Evolutionary conservation across 169 alveolate genomes (phyloP).

Genomic region (Plasmodium falciparum): DNA sequence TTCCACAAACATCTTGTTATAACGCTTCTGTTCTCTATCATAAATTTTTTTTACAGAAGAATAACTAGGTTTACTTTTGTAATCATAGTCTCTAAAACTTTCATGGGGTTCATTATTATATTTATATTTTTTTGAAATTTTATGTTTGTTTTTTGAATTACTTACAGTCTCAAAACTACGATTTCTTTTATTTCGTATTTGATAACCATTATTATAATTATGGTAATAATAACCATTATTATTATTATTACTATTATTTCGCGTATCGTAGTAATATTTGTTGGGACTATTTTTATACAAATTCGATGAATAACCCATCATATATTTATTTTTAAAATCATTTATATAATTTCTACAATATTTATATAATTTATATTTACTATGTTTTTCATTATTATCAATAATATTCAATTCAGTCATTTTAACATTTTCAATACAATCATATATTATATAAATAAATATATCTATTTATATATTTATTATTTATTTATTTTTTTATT

Average conservation of each 20-base stretch:
- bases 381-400: constrained; percentile 45
- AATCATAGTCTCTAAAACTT: constrained; percentile 28
- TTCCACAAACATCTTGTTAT: constrained; percentile 29
- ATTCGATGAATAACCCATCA: constrained; percentile 30
- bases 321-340: constrained; percentile 43
- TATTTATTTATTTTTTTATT: no score
- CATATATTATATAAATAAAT: no score
- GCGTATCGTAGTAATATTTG: constrained; percentile 36
- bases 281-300: constrained; percentile 48
- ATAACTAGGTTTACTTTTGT: constrained; percentile 34
- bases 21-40: constrained; percentile 21
- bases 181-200: constrained; percentile 27
- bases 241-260: constrained; percentile 27
- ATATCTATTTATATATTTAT: not conserved
- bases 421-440: not conserved
- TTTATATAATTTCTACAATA: constrained; percentile 49
- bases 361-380: constrained; percentile 35
- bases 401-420: constrained; percentile 26
- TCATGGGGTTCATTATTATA: constrained; percentile 12
- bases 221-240: constrained; percentile 7
- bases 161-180: constrained; percentile 32
- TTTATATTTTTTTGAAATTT: constrained; percentile 25
- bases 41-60: constrained; percentile 32
- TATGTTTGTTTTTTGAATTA: constrained; percentile 33
- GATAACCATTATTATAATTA: not conserved